These are phyloP conservation scores for Neurospora cerealis DNA, from an alignment of 495 filamentous ascomycete genomes.

Conservation along the genomic window DNA sequence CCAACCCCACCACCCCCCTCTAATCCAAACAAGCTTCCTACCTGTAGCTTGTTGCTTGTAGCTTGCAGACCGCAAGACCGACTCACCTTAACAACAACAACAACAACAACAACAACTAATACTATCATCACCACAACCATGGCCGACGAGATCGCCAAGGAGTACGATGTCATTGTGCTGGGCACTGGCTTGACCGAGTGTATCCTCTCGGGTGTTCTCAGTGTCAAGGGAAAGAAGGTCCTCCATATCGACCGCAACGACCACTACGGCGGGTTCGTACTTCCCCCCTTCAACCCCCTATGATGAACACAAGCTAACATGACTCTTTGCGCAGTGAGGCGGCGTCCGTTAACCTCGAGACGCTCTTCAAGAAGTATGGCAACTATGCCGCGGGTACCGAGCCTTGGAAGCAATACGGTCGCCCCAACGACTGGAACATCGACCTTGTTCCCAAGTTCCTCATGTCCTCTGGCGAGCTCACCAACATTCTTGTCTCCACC, in stretches of 20 bases:
- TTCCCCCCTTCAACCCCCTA: conserved; percentile 4
- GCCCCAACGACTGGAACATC: conserved; percentile 98
- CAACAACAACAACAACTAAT: neutral
- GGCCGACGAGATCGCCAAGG: conserved; percentile 94
- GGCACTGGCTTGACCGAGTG: conserved; percentile 98
- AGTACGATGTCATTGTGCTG: conserved; percentile 97
- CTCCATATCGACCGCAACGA: conserved; percentile 98
- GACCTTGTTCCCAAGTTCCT: conserved; percentile 95
- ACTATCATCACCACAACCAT: conserved; percentile 5
- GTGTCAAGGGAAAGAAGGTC: conserved; percentile 98
- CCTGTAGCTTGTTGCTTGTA: neutral
- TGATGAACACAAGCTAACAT: conserved; percentile 15
- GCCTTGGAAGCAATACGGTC: conserved; percentile 94
- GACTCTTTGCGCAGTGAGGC: conserved; percentile 58
- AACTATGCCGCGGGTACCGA: conserved; percentile 72
- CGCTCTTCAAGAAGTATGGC: conserved; percentile 90
- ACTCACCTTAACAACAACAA: neutral
- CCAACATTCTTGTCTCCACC: conserved; percentile 93
- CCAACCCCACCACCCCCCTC: neutral
- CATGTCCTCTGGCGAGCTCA: conserved; percentile 97
- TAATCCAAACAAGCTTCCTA: neutral
- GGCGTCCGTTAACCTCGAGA: conserved; percentile 88
- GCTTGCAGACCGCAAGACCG: neutral
- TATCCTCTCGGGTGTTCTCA: conserved; percentile 93
- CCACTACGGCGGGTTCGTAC: conserved; percentile 89